Evolutionary conservation across 1,139 yeast genomes (phyloP), one percentile per base, ranked within the genome.

Genomic region (Scheffersomyces insectosa): DNA sequence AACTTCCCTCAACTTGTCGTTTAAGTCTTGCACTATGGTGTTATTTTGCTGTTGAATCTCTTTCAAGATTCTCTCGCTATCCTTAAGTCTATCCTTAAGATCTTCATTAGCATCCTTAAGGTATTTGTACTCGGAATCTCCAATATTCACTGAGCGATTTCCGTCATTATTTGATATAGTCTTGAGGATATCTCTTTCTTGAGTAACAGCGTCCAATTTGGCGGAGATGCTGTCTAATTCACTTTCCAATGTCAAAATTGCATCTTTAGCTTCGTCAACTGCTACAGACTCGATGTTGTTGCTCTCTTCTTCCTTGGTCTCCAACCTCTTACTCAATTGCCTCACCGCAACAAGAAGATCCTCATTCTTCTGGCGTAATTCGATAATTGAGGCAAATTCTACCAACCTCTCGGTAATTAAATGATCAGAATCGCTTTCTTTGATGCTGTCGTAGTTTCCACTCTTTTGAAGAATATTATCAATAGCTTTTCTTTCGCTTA

Each of bases 321-420:
- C 97, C 50, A 90, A 70, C 55, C 80, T 79, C 38, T 75, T 72
- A 9, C 93, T 91, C 28, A 91, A 70, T 42, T 79, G 80, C 47
- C 97, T 75, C 0, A 87, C 81, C 2, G 86, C 79, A 33, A 73
- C 68, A 28, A 90, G 65, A 33, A 91, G 72, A 42, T 87, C 86
- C 51, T 83, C 82, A 59, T 93, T 93, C 61, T 82, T 85, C 46
- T 77, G 70, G 56, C 88, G 87, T 42, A 91, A 70, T 42, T 88
- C 96, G 23, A 77, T 68, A 13, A 87, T 76, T 55, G 77, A 78
- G 40, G 75, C 76, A 65, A 91, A 93, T 7, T 81, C 76, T 1
- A 89, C 83, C 38, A 93, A 69, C 45, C 96, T 75, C 42, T 85
- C 85, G 3, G 90, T 75, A 12, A 93, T 88, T 35, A 89, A 62